Evolutionary conservation across 2,329 filamentous ascomycete species (phyloP).

Genomic region (Endothia cerciana): DNA sequence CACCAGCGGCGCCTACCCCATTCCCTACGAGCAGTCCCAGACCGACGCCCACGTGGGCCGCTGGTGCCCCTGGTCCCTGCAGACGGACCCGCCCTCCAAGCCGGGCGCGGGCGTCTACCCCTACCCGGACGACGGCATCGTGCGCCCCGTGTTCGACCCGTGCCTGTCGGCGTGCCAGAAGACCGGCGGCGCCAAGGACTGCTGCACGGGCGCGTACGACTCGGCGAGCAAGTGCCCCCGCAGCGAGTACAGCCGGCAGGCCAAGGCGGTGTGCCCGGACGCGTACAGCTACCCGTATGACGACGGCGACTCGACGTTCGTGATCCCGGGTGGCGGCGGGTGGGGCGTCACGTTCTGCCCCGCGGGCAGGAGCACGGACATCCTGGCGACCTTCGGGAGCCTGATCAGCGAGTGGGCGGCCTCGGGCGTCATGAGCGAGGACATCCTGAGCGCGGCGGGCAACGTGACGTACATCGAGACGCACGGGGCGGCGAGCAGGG

Average conservation of each 20-base stretch:
- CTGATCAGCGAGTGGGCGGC: slow-evolving; percentile 54
- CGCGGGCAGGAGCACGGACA: slow-evolving; percentile 60
- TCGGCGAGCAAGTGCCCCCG: slow-evolving; percentile 66
- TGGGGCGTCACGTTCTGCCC: slow-evolving; percentile 84
- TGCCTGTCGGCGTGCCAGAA: slow-evolving; percentile 79
- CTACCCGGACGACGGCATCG: slow-evolving; percentile 76
- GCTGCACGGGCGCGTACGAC: slow-evolving; percentile 73
- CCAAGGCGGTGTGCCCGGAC: slow-evolving; percentile 80
- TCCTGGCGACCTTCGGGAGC: slow-evolving; percentile 54
- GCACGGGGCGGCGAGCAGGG: slow-evolving; percentile 17
- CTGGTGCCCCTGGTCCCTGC: slow-evolving; percentile 84
- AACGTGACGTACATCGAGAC: slow-evolving; percentile 44
- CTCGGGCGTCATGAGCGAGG: slow-evolving; percentile 43
- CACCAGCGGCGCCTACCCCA: slow-evolving; percentile 67
- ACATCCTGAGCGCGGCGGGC: slow-evolving; percentile 39
- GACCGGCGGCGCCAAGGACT: slow-evolving; percentile 68
- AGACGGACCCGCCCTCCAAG: slow-evolving; percentile 67
- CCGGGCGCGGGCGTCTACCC: slow-evolving; percentile 78
- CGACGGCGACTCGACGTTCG: slow-evolving; percentile 62
- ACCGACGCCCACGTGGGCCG: slow-evolving; percentile 59
- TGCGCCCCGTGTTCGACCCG: slow-evolving; percentile 73
- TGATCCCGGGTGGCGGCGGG: slow-evolving; percentile 69
- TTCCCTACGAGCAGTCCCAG: slow-evolving; percentile 67
- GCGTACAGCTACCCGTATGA: slow-evolving; percentile 79
- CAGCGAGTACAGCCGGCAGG: slow-evolving; percentile 68